phyloP scores from a whole-genome alignment of 148 eudicot species.

The Silene latifolia region DNA sequence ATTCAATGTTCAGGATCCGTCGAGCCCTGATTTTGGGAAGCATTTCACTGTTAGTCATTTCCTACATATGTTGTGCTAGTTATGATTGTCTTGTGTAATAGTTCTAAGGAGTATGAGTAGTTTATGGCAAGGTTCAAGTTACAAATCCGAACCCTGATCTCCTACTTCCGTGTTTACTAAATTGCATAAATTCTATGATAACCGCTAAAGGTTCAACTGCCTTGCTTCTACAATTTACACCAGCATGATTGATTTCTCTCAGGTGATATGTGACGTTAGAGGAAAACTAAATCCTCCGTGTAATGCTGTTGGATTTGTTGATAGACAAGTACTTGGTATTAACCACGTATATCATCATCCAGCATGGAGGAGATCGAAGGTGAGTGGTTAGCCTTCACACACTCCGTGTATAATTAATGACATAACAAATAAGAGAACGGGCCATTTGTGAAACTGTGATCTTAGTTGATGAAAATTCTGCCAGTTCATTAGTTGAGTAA shows the following conservation, averaged over 20 bases:
- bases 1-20: conserved; percentile 52
- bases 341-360: conserved; percentile 80
- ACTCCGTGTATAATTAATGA: neutral
- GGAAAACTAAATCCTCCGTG: conserved; percentile 77
- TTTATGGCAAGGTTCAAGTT: neutral
- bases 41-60: conserved; percentile 54
- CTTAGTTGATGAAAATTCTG: neutral
- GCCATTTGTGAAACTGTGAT: neutral
- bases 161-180: neutral
- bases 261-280: conserved; percentile 72
- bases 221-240: neutral
- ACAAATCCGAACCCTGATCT: neutral
- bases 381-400: conserved; percentile 13
- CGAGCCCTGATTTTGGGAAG: conserved; percentile 61
- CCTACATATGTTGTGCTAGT: conserved; percentile 8
- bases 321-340: conserved; percentile 65
- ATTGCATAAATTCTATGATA: neutral
- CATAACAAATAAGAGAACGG: neutral
- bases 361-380: conserved; percentile 92
- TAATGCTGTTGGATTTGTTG: conserved; percentile 87
- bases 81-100: neutral
- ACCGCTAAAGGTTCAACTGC: neutral
- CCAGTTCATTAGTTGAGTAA: neutral
- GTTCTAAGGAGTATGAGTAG: neutral
- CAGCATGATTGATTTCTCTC: conserved; percentile 4